Conservation (phyloP, 2,329 filamentous ascomycete genomes). For the Sporothrix variecibatus region DNA sequence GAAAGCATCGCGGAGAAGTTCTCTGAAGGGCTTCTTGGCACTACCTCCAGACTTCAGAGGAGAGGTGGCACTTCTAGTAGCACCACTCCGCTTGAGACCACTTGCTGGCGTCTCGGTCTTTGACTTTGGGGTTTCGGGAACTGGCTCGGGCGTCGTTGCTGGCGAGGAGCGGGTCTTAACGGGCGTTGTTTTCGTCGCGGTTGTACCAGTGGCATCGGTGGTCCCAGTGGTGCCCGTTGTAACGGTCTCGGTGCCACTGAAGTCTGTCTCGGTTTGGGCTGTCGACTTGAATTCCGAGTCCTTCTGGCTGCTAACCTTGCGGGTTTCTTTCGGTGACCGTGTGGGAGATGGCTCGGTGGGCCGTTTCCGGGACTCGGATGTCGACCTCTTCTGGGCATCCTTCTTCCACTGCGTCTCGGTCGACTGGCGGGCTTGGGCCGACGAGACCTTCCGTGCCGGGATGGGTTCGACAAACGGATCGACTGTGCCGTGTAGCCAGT, state of each 20-base stretch:
- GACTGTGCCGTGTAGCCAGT: conserved; percentile 63
- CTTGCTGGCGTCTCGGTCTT: conserved; percentile 18
- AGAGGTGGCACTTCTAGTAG: conserved; percentile 54
- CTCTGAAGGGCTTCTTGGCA: conserved; percentile 55
- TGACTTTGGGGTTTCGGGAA: conserved; percentile 38
- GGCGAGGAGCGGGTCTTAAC: conserved; percentile 3
- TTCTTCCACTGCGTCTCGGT: conserved; percentile 42
- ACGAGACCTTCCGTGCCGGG: conserved; percentile 10
- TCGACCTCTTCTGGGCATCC: conserved; percentile 24
- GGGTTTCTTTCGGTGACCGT: neutral
- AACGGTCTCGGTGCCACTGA: neutral
- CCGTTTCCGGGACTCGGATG: conserved; percentile 27
- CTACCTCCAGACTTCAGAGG: conserved; percentile 47
- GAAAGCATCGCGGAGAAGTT: conserved; percentile 63
- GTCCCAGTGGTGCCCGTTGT: neutral
- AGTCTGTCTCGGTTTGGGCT: conserved; percentile 27
- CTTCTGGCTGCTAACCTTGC: conserved; percentile 21
- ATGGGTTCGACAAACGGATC: conserved; percentile 60
- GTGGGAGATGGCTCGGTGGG: conserved; percentile 10
- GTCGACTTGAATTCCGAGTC: neutral
- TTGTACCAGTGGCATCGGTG: neutral
- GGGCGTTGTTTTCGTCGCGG: conserved; percentile 8
- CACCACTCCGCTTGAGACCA: conserved; percentile 57
- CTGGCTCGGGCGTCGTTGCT: conserved; percentile 3
- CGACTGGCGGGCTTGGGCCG: conserved; percentile 39